Percentiles rank a stretch among this genome's conserved stretches.
Evolutionary conservation across 352 stramenopile species (phyloP).

Genomic region (Pythium aquatile): DNA sequence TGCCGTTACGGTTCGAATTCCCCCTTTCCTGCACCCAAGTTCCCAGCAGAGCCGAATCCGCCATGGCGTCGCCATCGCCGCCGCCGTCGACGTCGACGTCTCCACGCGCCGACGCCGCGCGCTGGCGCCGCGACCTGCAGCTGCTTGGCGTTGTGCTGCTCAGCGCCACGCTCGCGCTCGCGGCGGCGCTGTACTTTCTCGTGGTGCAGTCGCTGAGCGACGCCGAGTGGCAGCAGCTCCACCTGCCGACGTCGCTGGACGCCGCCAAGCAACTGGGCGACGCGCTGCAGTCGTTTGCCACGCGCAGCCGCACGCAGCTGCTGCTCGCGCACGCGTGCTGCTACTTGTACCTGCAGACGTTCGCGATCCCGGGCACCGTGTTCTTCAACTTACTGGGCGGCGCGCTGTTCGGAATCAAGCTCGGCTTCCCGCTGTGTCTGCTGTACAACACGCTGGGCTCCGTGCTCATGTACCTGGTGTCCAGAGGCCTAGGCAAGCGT

Average conservation of each 20-base stretch:
- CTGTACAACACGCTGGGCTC: slow-evolving; percentile 81
- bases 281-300: slow-evolving; percentile 54
- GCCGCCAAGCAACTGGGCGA: slow-evolving; percentile 64
- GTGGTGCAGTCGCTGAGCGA: slow-evolving; percentile 53
- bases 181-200: slow-evolving; percentile 46
- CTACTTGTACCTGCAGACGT: slow-evolving; percentile 81
- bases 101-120: slow-evolving; percentile 7
- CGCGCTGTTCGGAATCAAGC: slow-evolving; percentile 64
- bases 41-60: too few relatives aligned
- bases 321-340: slow-evolving; percentile 67
- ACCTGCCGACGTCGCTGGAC: slow-evolving; percentile 58
- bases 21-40: background rate
- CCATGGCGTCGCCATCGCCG: too few relatives aligned
- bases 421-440: slow-evolving; percentile 73
- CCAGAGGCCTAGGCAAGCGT: slow-evolving; percentile 47
- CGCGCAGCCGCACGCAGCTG: slow-evolving; percentile 36
- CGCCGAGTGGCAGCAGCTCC: slow-evolving; percentile 51
- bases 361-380: slow-evolving; percentile 74
- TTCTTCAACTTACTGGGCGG: slow-evolving; percentile 81
- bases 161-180: slow-evolving; percentile 34
- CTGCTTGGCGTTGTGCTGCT: slow-evolving; percentile 47
- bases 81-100: too few relatives aligned
- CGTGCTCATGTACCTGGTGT: slow-evolving; percentile 75
- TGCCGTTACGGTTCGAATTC: slow-evolving; percentile 2
- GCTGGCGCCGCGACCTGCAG: slow-evolving; percentile 54